These are phyloP conservation scores for Trypanosoma platydactyli DNA, from an alignment of 208 protist genomes.

Conservation along the genomic window DNA sequence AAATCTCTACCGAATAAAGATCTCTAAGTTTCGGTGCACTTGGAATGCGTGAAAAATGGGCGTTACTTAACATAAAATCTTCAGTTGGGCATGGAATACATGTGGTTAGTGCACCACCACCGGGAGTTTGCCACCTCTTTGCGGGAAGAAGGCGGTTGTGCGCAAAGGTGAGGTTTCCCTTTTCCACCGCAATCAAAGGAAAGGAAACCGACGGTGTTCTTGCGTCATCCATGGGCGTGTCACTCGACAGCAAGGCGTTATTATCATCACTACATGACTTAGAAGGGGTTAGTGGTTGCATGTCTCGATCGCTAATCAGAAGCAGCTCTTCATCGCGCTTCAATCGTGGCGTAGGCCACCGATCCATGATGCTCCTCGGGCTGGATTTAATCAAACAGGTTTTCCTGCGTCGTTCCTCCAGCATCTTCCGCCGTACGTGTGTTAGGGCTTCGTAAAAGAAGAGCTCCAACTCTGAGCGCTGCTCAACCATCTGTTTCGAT, in stretches of 20 bases:
- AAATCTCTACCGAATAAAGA: conserved; percentile 69
- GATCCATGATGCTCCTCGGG: conserved; percentile 27
- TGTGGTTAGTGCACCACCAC: not conserved
- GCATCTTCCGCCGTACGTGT: conserved; percentile 63
- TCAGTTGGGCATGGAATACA: not conserved
- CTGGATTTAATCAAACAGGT: conserved; percentile 1
- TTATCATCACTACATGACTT: conserved; percentile 5
- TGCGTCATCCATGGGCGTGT: not conserved
- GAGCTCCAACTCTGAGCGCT: conserved; percentile 78
- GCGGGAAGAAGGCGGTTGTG: conserved; percentile 9
- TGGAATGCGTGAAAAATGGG: conserved; percentile 33
- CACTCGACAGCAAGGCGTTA: not conserved
- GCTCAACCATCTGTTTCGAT: conserved; percentile 52
- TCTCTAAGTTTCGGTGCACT: conserved; percentile 51
- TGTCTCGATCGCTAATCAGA: conserved; percentile 40
- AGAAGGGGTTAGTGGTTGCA: not conserved
- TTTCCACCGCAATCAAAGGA: conserved; percentile 19
- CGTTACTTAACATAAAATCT: conserved; percentile 5
- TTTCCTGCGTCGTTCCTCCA: conserved; percentile 51
- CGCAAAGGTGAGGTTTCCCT: not conserved
- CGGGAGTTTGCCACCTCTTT: conserved; percentile 5
- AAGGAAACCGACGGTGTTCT: not conserved
- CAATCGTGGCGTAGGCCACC: conserved; percentile 39
- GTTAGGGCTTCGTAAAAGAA: conserved; percentile 86
- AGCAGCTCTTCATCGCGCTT: conserved; percentile 39